These are phyloP conservation scores for Tricholoma hemisulphureum DNA, from an alignment of 768 basidiomycete genomes.

Conservation along the genomic window DNA sequence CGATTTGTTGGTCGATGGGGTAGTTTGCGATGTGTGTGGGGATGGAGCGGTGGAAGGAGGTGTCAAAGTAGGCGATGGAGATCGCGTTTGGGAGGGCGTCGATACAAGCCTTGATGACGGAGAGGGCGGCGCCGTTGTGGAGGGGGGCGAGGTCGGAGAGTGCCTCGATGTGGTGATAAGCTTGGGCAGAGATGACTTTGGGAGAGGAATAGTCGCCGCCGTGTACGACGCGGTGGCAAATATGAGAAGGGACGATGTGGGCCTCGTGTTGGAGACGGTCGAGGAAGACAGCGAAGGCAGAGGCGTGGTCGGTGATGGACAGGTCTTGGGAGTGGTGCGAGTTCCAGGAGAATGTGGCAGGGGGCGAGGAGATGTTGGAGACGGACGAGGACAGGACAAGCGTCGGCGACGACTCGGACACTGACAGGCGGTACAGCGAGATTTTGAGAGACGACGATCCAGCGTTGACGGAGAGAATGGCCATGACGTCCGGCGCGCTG, in stretches of 20 bases:
- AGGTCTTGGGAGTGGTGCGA: constrained; percentile 34
- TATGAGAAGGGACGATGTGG: constrained; percentile 42
- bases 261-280: constrained; percentile 41
- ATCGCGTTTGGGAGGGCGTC: constrained; percentile 60
- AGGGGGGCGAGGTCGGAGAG: constrained; percentile 82
- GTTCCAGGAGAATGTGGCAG: constrained; percentile 49
- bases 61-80: constrained; percentile 87
- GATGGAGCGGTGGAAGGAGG: constrained; percentile 77
- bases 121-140: constrained; percentile 62
- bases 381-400: constrained; percentile 53
- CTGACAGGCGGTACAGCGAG: constrained; percentile 52
- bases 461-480: constrained; percentile 70
- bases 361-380: constrained; percentile 57
- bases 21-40: constrained; percentile 77
- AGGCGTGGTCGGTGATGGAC: constrained; percentile 54
- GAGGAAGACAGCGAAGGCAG: constrained; percentile 64
- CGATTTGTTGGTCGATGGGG: constrained; percentile 65
- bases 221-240: constrained; percentile 85
- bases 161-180: constrained; percentile 69
- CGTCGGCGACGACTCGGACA: constrained; percentile 32
- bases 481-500: no score
- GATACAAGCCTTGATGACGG: constrained; percentile 62
- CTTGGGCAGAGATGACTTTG: constrained; percentile 58
- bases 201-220: constrained; percentile 72
- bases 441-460: constrained; percentile 88